Conservation (phyloP, 768 basidiomycete species). For the Hygrophorus russula region DNA sequence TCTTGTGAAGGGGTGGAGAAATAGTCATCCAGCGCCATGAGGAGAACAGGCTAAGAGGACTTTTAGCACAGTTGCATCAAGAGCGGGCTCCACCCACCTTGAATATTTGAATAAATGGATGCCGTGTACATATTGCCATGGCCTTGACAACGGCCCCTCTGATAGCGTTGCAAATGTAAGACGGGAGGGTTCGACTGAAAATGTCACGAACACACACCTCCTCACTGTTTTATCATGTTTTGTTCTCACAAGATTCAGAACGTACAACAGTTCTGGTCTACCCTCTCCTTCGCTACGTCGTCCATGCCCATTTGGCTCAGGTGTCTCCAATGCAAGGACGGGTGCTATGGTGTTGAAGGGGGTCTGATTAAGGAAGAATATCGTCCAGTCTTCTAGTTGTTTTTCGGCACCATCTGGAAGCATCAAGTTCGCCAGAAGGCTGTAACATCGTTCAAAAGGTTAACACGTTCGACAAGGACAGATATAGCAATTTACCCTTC, state of each 20-base stretch:
- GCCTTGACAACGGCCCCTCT: conserved; percentile 94
- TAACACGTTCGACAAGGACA: conserved; percentile 7
- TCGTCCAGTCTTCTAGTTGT: conserved; percentile 93
- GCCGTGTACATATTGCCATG: conserved; percentile 85
- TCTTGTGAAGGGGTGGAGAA: conserved; percentile 83
- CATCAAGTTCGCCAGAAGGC: conserved; percentile 94
- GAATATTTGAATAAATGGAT: conserved; percentile 94
- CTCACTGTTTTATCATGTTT: conserved; percentile 74
- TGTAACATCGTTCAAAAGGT: conserved; percentile 18
- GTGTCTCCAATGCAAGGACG: conserved; percentile 61
- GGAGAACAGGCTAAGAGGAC: conserved; percentile 66
- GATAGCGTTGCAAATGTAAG: conserved; percentile 1
- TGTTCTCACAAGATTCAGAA: conserved; percentile 83
- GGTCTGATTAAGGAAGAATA: conserved; percentile 96
- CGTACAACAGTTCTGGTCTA: conserved; percentile 61
- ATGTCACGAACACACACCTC: conserved; percentile 46
- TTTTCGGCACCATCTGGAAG: conserved; percentile 96
- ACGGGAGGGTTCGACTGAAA: background rate
- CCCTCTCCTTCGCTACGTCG: conserved; percentile 25
- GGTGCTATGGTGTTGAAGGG: conserved; percentile 80
- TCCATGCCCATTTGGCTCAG: conserved; percentile 24
- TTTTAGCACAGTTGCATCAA: conserved; percentile 3
- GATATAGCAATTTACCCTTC: conserved; percentile 56
- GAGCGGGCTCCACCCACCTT: conserved; percentile 42
- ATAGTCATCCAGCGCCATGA: conserved; percentile 94